Base-by-base conservation (phyloP, 2,329 filamentous ascomycete genomes). In the Ophiostoma pallidulum region DNA sequence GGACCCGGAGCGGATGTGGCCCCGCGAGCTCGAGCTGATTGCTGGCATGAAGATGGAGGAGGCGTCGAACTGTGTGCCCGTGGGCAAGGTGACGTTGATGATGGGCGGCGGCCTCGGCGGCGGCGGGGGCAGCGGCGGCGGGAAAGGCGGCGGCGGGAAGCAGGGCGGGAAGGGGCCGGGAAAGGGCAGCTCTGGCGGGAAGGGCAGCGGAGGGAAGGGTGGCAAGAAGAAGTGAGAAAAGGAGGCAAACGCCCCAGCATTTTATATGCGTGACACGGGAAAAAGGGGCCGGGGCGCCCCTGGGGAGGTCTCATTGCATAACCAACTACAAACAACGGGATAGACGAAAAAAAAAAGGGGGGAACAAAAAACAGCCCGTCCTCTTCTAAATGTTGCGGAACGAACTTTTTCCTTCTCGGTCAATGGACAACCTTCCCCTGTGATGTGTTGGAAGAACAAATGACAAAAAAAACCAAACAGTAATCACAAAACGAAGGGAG, bases 11-110 rank as follows among this genome's bases (percentile, higher is more conserved):
- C 78, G 76, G 58, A 86, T 94, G 64, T 92, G 88, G 80, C 86
- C 86, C 0, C 70, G 81, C 14, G 92, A 97, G 65, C 77, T 85
- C n/a, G 90, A 95, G 62, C 67, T 95, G 31, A 75, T 97, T 52
- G 84, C 84, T 65, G 78, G 71, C 0, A 80, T 89, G 70, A 92
- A 89, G 65, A 79, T 87, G 19, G 81, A 86, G 51, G 90, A 95
- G 66, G 76, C 88, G 14, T 77, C 89, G 47, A 90, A 91, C 56
- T 77, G 79, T 4, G 76, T 96, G 54, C 86, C 88, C 0, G 87
- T 94, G 0, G 75, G 82, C 28, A 91, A 86, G 62, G 77, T 92
- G 32, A 78, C 84, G 57, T 78, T 94, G 33, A 85, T 94, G 78
- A 78, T 85, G 70, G 71, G 75, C 13, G 78, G 76, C 1, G 66